A percentile compares a stretch with the other conserved stretches of the same genome.
These are phyloP conservation scores for Scleroderma citrinum DNA, from an alignment of 768 basidiomycete genomes.

Conservation along the genomic window DNA sequence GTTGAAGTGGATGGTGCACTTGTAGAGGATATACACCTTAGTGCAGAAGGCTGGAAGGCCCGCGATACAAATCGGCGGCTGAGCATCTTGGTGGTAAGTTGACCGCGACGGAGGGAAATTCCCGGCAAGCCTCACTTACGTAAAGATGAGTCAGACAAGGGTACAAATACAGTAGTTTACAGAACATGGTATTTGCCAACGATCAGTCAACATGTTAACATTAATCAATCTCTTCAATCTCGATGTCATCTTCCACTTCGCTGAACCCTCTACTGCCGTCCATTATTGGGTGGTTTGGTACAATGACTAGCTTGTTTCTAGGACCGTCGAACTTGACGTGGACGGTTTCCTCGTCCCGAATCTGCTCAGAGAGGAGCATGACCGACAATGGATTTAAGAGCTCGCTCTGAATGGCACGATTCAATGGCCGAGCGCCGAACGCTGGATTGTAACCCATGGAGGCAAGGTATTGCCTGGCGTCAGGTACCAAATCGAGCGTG, in stretches of 20 bases:
- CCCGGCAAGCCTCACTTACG: too few species aligned
- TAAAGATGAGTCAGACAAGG: too few species aligned
- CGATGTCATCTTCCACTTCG: conserved; percentile 45
- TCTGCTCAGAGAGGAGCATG: conserved; percentile 74
- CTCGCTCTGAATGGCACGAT: conserved; percentile 87
- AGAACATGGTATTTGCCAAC: too few species aligned
- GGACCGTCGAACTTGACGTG: conserved; percentile 74
- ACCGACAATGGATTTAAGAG: conserved; percentile 87
- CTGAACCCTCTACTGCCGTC: conserved; percentile 40
- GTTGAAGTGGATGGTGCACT: conserved; percentile 8
- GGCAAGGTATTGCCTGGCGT: conserved; percentile 68
- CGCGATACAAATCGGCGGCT: conserved; percentile 20
- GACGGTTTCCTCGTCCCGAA: conserved; percentile 78
- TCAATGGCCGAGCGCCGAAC: conserved; percentile 91
- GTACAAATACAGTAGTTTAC: too few species aligned
- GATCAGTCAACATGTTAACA: too few species aligned
- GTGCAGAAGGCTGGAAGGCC: conserved; percentile 8
- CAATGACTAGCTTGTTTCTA: conserved; percentile 67
- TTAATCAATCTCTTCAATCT: conserved; percentile 62
- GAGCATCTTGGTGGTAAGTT: conserved; percentile 17
- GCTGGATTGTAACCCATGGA: conserved; percentile 72
- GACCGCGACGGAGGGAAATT: too few species aligned
- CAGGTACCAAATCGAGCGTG: conserved; percentile 66
- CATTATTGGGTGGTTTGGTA: conserved; percentile 87
- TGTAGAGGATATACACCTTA: conserved; percentile 21